Base-by-base conservation (phyloP, 148 eudicot species). In the Beta vulgaris region DNA sequence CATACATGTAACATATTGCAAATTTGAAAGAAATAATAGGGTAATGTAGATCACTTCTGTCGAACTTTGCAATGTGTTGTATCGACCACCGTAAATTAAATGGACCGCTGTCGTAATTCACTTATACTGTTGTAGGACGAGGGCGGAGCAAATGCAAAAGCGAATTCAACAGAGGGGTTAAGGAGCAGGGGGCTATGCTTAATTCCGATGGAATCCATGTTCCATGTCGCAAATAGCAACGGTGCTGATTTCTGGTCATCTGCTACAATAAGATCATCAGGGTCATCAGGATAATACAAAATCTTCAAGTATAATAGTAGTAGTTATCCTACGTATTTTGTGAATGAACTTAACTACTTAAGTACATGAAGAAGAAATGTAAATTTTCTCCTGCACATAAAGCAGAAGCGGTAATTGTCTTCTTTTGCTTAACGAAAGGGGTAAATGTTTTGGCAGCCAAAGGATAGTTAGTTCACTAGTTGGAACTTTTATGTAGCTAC, bases 241-340 rank as follows among this genome's bases (percentile, higher is more conserved):
- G 84, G 81, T 6, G 86, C 86, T 19, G 86, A 84, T 74, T 77
- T 80, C 78, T 84, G 84, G 86, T 77, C 84, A 61, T 76, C 77
- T 43, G 71, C 76, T 49, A 19, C 75, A 26, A 62, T 44, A 16
- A 35, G 29, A 25, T 64, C 54, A 49, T 42, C 78, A 6, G 29
- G 29, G 48, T 28, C 55, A 28, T 58, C 42, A 2, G 48, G 72
- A 37, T 65, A 16, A 42, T 29, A 31, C 25, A 10, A 14, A 0
- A 35, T 31, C 61, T 19, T 29, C 23, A 66, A 19, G 28, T 31
- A 44, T 28, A 9, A 42, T 35, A 59, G 18, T 51, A 21, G 14
- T 59, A 34, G 15, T 4, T 11, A 23, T 58, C 61, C 19, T 26
- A 32, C 43, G 3, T 42, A 51, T 62, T 69, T 74, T 70, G 68